A percentile compares a stretch with the other conserved stretches of the same genome.
These are phyloP conservation scores for Fagus crenata DNA, from an alignment of 306 rosid species.

Conservation along the genomic window DNA sequence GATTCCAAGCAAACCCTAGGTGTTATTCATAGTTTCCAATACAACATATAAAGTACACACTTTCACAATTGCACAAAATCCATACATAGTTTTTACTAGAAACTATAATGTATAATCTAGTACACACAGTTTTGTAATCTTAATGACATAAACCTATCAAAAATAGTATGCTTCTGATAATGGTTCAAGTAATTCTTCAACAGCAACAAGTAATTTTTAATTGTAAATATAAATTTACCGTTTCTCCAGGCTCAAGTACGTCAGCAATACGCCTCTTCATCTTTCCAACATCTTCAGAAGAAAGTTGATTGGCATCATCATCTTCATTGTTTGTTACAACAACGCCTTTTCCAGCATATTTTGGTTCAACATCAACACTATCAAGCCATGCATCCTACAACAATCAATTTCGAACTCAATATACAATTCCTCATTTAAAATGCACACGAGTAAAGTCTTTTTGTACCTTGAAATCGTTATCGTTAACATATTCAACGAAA, in stretches of 20 bases:
- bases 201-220: too few relatives aligned
- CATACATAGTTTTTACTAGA: background rate
- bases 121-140: background rate
- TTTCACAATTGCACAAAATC: too few relatives aligned
- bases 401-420: slow-evolving; percentile 20
- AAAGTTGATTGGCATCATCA: slow-evolving; percentile 48
- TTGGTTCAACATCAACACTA: slow-evolving; percentile 71
- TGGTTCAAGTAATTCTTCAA: too few relatives aligned
- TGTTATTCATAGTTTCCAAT: too few relatives aligned
- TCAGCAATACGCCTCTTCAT: slow-evolving; percentile 88
- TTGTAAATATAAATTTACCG: slow-evolving; percentile 35
- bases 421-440: slow-evolving; percentile 8
- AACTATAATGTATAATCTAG: background rate
- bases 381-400: slow-evolving; percentile 95
- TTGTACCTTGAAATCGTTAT: slow-evolving; percentile 53
- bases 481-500: slow-evolving; percentile 73
- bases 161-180: too few relatives aligned
- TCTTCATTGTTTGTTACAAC: slow-evolving; percentile 42
- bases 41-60: too few relatives aligned
- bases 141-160: background rate
- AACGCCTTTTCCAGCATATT: slow-evolving; percentile 52
- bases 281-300: slow-evolving; percentile 62
- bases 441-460: slow-evolving; percentile 9
- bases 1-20: too few relatives aligned
- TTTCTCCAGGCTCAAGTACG: slow-evolving; percentile 79